A percentile compares a stretch with the other conserved stretches of the same genome.
Evolutionary conservation across 2,329 filamentous ascomycete genomes (phyloP).

Genomic region (Intubia oerlemansii): DNA sequence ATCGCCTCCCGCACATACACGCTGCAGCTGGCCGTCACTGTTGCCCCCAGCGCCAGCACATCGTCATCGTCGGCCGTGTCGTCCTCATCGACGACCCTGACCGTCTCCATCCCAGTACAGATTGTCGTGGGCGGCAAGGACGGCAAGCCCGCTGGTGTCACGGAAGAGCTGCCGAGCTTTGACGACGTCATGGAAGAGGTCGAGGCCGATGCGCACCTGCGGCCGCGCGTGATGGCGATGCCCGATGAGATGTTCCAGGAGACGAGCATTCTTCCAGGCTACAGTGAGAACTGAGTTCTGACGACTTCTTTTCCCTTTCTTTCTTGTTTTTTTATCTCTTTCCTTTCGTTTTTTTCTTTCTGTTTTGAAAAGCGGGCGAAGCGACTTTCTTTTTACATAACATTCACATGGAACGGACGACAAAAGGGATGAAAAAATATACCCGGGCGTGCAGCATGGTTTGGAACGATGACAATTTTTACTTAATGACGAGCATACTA

Average conservation of each 20-base stretch:
- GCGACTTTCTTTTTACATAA: too few species aligned
- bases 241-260: slow-evolving; percentile 7
- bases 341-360: background rate
- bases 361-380: too few species aligned
- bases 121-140: too few species aligned
- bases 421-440: too few species aligned
- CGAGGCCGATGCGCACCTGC: slow-evolving; percentile 21
- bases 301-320: background rate
- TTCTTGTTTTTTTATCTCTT: too few species aligned
- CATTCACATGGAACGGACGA: too few species aligned
- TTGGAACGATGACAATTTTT: too few species aligned
- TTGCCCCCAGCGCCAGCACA: slow-evolving; percentile 14
- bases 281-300: too few species aligned
- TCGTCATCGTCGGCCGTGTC: too few species aligned
- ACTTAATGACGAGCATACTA: too few species aligned
- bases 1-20: slow-evolving; percentile 33
- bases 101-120: slow-evolving; percentile 5
- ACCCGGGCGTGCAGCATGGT: slow-evolving; percentile 2
- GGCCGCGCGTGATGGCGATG: slow-evolving; percentile 20
- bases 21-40: slow-evolving; percentile 22
- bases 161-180: slow-evolving; percentile 23
- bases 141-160: too few species aligned
- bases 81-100: slow-evolving; percentile 2
- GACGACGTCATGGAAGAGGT: slow-evolving; percentile 25
- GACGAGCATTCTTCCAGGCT: slow-evolving; percentile 11